These are phyloP conservation scores for Metroxylon sagu DNA, from an alignment of 176 grass and related monocot genomes.

Conservation along the genomic window DNA sequence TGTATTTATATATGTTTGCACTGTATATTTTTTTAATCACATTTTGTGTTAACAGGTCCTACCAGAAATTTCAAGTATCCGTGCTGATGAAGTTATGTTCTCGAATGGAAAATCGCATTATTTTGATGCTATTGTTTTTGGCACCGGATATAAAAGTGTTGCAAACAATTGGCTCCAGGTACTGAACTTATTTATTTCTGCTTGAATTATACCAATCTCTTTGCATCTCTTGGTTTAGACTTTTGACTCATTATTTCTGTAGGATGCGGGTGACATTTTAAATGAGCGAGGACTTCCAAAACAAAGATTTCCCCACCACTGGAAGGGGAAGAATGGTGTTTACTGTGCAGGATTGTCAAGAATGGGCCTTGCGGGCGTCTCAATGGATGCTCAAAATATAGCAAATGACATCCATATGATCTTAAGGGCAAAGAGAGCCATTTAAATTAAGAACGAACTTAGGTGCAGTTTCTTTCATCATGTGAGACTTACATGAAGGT, in stretches of 20 bases:
- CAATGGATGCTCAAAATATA: slow-evolving; percentile 22
- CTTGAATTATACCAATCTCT: too few species aligned
- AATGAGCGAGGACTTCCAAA: slow-evolving; percentile 40
- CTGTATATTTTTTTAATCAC: too few species aligned
- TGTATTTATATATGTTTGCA: too few species aligned
- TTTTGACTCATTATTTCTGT: neutral
- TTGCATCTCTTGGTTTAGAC: too few species aligned
- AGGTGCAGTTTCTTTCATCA: too few species aligned
- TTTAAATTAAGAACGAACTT: too few species aligned
- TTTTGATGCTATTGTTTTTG: slow-evolving; percentile 47
- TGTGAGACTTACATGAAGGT: neutral
- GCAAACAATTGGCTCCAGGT: slow-evolving; percentile 55
- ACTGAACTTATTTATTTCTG: neutral
- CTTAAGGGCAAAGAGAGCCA: too few species aligned
- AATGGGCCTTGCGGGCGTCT: slow-evolving; percentile 18
- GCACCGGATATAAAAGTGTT: slow-evolving; percentile 48
- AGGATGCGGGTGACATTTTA: slow-evolving; percentile 28
- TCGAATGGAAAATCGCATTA: slow-evolving; percentile 22
- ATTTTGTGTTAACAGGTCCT: slow-evolving; percentile 25
- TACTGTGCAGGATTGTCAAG: slow-evolving; percentile 22
- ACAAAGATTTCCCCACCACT: slow-evolving; percentile 38
- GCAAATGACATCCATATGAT: too few species aligned
- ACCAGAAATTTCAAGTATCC: slow-evolving; percentile 24
- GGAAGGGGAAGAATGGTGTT: slow-evolving; percentile 47
- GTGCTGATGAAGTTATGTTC: slow-evolving; percentile 33